Evolutionary conservation across 371 early-diverging fungal genomes (phyloP), one percentile per base, ranked within the genome.

Genomic region (Massospora cicadina): DNA sequence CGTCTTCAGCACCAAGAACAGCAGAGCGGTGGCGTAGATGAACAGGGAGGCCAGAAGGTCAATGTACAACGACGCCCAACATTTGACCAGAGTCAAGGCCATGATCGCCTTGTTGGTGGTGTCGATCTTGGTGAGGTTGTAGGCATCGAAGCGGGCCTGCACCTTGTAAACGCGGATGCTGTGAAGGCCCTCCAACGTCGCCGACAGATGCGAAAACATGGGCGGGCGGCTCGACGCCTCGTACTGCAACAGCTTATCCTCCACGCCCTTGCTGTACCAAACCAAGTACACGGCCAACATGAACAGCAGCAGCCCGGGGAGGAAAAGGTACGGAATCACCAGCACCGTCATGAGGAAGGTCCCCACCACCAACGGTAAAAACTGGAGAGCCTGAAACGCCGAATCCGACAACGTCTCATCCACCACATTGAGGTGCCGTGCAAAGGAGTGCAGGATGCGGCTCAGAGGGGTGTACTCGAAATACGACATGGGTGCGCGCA

Each of bases 401-500:
- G 55, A 26, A 17, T 75, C 76, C 10, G 71, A 83, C 68, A 78
- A 77, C 3, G 68, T 68, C 32, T 87, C 87, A 68, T 90, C 90
- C 2, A 84, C 76, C 13, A 78, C 70, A 66, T 79, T 81, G 63
- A 83, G 74, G 70, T 90, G 86, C 28, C 81, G 77, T 25, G 87
- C 82, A 66, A 90, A 90, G 30, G 79, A 76, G 57, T 85, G 76
- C 63, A 89, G 66, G 56, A 88, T 83, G 29, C 79, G 79, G 33
- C 87, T 87, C 24, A 85, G 71, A 2, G 87, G 91, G 1, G 85
- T 88, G 1, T 77, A 72, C 61, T 88, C 90, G 68, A 87, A 91
- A 68, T 82, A 90, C 2, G 77, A 71, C 83, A 87, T 86, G 10
- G 89, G 88, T 5, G 87, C 80, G 43, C 77, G 80, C 70, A 83